A percentile compares a stretch with the other conserved stretches of the same genome.
These are phyloP conservation scores for Fusarium brachygibbosum DNA, from an alignment of 2,329 filamentous ascomycete genomes.

Conservation along the genomic window DNA sequence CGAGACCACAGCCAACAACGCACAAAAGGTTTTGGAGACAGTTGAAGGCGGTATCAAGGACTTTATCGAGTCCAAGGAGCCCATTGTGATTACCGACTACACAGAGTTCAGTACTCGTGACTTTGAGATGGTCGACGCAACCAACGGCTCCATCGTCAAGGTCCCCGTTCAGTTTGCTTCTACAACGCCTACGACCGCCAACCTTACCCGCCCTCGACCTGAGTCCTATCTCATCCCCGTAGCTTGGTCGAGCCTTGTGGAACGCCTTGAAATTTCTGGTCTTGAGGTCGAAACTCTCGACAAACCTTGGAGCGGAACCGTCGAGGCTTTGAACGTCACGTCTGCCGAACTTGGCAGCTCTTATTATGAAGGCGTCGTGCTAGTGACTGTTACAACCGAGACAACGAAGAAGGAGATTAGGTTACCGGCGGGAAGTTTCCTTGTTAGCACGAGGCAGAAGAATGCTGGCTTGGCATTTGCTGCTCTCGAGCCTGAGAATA, in stretches of 20 bases:
- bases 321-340: constrained; percentile 49
- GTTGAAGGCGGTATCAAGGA: constrained; percentile 46
- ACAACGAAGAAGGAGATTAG: constrained; percentile 33
- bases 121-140: constrained; percentile 48
- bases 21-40: constrained; percentile 45
- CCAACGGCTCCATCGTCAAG: constrained; percentile 47
- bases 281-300: constrained; percentile 46
- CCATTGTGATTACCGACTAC: constrained; percentile 50
- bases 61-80: constrained; percentile 48
- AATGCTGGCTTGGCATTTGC: constrained; percentile 50
- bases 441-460: constrained; percentile 52
- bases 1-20: constrained; percentile 50
- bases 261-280: constrained; percentile 46
- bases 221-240: constrained; percentile 51
- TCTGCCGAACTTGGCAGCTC: constrained; percentile 34
- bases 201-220: constrained; percentile 50
- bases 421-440: constrained; percentile 50
- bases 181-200: constrained; percentile 47
- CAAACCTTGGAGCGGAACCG: constrained; percentile 43
- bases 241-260: constrained; percentile 49
- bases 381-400: constrained; percentile 43
- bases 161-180: constrained; percentile 50
- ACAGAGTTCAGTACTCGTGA: constrained; percentile 35
- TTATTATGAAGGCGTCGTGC: constrained; percentile 50
- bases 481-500: constrained; percentile 52